Evolutionary conservation across 192 early-diverging fungal genomes (phyloP).

Genomic region (Entrophospora sp.): DNA sequence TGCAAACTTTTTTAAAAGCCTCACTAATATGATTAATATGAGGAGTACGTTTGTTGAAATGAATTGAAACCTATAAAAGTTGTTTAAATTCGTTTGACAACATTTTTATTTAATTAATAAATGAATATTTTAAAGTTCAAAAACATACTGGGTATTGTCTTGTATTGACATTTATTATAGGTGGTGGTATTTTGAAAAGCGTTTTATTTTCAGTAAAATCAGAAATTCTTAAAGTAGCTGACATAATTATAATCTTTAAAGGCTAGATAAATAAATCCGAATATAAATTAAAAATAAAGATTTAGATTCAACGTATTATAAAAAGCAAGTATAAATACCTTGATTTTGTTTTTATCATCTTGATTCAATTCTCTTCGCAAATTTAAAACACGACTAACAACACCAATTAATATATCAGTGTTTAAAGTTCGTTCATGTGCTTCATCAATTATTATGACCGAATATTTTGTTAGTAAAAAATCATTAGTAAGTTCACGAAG

Average conservation of each 20-base stretch:
- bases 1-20: slow-evolving; percentile 82
- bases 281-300: not conserved
- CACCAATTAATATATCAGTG: slow-evolving; percentile 97
- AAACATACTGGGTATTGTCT: slow-evolving; percentile 74
- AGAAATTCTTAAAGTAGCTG: slow-evolving; percentile 92
- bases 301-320: not conserved
- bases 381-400: slow-evolving; percentile 80
- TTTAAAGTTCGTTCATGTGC: slow-evolving; percentile 97
- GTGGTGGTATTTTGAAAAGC: slow-evolving; percentile 66
- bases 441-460: slow-evolving; percentile 95
- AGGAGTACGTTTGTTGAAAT: slow-evolving; percentile 91
- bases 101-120: too few relatives aligned
- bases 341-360: slow-evolving; percentile 41
- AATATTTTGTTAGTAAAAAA: slow-evolving; percentile 86
- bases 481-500: slow-evolving; percentile 86
- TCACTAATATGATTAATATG: slow-evolving; percentile 78
- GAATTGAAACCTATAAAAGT: slow-evolving; percentile 72
- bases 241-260: slow-evolving; percentile 96
- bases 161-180: slow-evolving; percentile 86
- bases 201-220: slow-evolving; percentile 84
- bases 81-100: too few relatives aligned
- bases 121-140: not conserved
- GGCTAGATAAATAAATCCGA: slow-evolving; percentile 33
- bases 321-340: slow-evolving; percentile 11
- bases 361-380: slow-evolving; percentile 58